Evolutionary conservation across 352 stramenopile genomes (phyloP).

Genomic region (Globisporangium takayamanum): DNA sequence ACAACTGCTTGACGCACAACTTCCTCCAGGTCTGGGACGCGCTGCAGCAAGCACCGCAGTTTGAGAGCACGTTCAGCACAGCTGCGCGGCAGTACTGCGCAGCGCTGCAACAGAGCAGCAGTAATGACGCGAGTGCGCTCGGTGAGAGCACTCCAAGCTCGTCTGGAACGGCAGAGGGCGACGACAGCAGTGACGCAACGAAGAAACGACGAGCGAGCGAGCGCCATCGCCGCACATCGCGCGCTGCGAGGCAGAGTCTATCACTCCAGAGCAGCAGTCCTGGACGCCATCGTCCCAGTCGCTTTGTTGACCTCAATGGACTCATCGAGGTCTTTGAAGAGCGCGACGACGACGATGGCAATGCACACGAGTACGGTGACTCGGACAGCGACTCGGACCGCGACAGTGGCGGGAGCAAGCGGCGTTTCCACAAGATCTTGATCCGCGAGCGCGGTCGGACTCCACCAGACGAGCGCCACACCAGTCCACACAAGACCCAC

Average conservation of each 20-base stretch:
- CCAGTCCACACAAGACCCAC: not conserved
- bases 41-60: slow-evolving; percentile 39
- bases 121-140: not conserved
- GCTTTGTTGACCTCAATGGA: slow-evolving; percentile 41
- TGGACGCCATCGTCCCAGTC: slow-evolving; percentile 9
- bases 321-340: slow-evolving; percentile 52
- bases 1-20: slow-evolving; percentile 33
- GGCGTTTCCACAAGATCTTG: slow-evolving; percentile 27
- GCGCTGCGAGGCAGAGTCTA: slow-evolving; percentile 3
- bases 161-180: not conserved
- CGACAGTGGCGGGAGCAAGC: slow-evolving; percentile 15
- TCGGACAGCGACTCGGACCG: slow-evolving; percentile 3
- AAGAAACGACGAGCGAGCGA: slow-evolving; percentile 4
- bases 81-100: slow-evolving; percentile 19
- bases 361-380: not conserved
- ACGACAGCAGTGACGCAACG: slow-evolving; percentile 1
- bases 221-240: slow-evolving; percentile 2
- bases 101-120: not conserved
- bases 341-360: slow-evolving; percentile 15
- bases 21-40: slow-evolving; percentile 45
- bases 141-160: not conserved
- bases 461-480: slow-evolving; percentile 14
- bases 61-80: slow-evolving; percentile 28
- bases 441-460: slow-evolving; percentile 44
- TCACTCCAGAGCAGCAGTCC: not conserved